Conservation (phyloP, 768 basidiomycete genomes). For the Gymnopilus junonius region DNA sequence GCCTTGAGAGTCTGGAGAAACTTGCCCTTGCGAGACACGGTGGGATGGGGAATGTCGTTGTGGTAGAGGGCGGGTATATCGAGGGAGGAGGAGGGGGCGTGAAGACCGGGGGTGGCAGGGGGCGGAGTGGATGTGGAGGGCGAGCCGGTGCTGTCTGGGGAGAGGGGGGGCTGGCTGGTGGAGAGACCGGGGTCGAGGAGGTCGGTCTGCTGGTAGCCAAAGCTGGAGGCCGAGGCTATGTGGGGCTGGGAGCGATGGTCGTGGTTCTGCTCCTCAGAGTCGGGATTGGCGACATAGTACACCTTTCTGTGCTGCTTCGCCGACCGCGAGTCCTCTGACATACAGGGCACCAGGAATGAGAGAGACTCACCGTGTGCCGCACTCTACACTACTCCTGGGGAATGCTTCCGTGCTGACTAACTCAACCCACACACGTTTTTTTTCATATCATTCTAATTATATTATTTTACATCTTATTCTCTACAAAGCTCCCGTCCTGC, state of each 20-base stretch:
- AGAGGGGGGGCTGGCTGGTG: slow-evolving; percentile 52
- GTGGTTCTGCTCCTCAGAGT: slow-evolving; percentile 31
- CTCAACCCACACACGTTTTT: slow-evolving; percentile 25
- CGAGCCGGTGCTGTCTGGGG: slow-evolving; percentile 72
- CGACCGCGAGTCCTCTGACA: slow-evolving; percentile 64
- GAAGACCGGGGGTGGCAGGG: slow-evolving; percentile 63
- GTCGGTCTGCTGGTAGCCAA: too few relatives aligned
- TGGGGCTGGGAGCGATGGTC: slow-evolving; percentile 10
- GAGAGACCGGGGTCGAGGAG: slow-evolving; percentile 26
- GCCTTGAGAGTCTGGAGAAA: slow-evolving; percentile 37
- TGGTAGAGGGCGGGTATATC: slow-evolving; percentile 18
- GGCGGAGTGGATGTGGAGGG: slow-evolving; percentile 71
- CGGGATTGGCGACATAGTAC: slow-evolving; percentile 66
- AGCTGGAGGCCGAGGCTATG: slow-evolving; percentile 23
- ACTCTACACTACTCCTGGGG: too few relatives aligned
- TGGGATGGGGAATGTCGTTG: slow-evolving; percentile 21
- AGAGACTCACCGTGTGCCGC: too few relatives aligned
- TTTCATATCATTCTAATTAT: slow-evolving; percentile 22
- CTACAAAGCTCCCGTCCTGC: slow-evolving; percentile 29
- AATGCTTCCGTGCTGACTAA: slow-evolving; percentile 32
- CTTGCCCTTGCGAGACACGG: slow-evolving; percentile 37
- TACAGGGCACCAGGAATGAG: slow-evolving; percentile 39
- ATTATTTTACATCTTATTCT: slow-evolving; percentile 21
- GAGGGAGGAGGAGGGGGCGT: slow-evolving; percentile 32
- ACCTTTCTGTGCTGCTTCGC: slow-evolving; percentile 43